A percentile compares a stretch with the other conserved stretches of the same genome.
These are phyloP conservation scores for Coleophoma eucalyptorum DNA, from an alignment of 2,329 filamentous ascomycete species.

Conservation along the genomic window DNA sequence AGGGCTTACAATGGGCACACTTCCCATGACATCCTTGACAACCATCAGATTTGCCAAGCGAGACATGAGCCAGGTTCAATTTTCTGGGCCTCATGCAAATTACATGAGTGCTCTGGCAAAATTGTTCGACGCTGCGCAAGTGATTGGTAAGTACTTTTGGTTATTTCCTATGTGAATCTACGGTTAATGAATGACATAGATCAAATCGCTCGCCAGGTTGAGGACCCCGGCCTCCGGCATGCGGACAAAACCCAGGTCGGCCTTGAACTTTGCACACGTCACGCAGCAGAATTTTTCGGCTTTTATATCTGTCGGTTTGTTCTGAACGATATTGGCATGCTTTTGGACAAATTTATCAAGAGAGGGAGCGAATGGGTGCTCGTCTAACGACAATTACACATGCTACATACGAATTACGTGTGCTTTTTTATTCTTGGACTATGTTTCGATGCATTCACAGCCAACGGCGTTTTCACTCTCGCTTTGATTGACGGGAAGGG, in stretches of 20 bases:
- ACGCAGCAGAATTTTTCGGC: slow-evolving; percentile 95
- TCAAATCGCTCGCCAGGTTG: slow-evolving; percentile 93
- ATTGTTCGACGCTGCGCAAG: slow-evolving; percentile 89
- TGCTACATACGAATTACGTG: background rate
- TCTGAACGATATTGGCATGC: slow-evolving; percentile 74
- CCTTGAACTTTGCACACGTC: slow-evolving; percentile 85
- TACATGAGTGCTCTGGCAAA: slow-evolving; percentile 91
- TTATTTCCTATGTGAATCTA: slow-evolving; percentile 2
- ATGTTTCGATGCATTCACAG: background rate
- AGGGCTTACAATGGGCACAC: slow-evolving; percentile 62
- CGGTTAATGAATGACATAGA: slow-evolving; percentile 48
- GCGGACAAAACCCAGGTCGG: slow-evolving; percentile 94
- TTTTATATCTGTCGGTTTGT: slow-evolving; percentile 97
- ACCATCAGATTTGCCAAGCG: slow-evolving; percentile 68
- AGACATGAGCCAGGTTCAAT: slow-evolving; percentile 64
- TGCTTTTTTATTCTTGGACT: background rate
- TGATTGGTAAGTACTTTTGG: slow-evolving; percentile 67
- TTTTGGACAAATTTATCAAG: slow-evolving; percentile 97
- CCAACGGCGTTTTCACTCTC: background rate
- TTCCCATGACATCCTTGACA: slow-evolving; percentile 68
- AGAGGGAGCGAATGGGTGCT: slow-evolving; percentile 92
- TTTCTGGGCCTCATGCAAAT: slow-evolving; percentile 77
- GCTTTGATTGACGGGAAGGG: background rate
- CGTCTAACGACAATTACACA: slow-evolving; percentile 15
- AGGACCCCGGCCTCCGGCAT: slow-evolving; percentile 88